phyloP scores from a whole-genome alignment of 2,329 filamentous ascomycete genomes.

The Beauveria varroae region DNA sequence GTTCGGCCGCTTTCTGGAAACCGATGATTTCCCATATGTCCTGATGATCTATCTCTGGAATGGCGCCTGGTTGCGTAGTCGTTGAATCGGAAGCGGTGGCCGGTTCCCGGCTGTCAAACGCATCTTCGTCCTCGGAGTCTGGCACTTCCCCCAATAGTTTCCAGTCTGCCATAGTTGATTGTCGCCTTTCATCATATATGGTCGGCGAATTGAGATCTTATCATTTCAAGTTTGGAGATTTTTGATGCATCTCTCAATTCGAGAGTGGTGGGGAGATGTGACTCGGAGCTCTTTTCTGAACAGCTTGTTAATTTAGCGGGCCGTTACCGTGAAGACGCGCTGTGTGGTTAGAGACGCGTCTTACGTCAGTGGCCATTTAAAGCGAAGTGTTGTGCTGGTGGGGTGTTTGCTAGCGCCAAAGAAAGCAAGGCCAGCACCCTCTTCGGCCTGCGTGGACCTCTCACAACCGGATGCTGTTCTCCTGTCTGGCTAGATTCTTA shows the following conservation, averaged over 20 bases:
- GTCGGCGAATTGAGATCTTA: not conserved
- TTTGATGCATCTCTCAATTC: not conserved
- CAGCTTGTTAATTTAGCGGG: slow-evolving; percentile 2
- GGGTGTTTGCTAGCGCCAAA: not conserved
- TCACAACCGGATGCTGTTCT: not conserved
- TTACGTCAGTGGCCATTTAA: not conserved
- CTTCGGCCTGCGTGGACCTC: not conserved
- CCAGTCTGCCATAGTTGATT: slow-evolving; percentile 37
- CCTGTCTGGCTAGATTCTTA: not conserved
- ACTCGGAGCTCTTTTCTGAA: not conserved
- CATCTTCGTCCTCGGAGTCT: slow-evolving; percentile 42
- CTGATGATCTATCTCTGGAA: not conserved
- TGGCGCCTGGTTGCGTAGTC: not conserved
- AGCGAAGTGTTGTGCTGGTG: not conserved
- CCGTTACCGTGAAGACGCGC: slow-evolving; percentile 5
- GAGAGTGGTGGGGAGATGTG: not conserved
- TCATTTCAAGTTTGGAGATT: not conserved
- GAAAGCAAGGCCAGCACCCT: not conserved
- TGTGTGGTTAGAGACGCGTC: slow-evolving; percentile 1
- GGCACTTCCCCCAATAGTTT: slow-evolving; percentile 43
- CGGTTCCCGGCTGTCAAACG: slow-evolving; percentile 30
- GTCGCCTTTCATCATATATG: slow-evolving; percentile 14
- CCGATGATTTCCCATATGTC: slow-evolving; percentile 31
- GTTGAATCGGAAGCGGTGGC: slow-evolving; percentile 14
- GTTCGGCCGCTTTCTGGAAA: slow-evolving; percentile 21